Conservation (phyloP, 2,329 filamentous ascomycete genomes). For the Lachnellula arida region DNA sequence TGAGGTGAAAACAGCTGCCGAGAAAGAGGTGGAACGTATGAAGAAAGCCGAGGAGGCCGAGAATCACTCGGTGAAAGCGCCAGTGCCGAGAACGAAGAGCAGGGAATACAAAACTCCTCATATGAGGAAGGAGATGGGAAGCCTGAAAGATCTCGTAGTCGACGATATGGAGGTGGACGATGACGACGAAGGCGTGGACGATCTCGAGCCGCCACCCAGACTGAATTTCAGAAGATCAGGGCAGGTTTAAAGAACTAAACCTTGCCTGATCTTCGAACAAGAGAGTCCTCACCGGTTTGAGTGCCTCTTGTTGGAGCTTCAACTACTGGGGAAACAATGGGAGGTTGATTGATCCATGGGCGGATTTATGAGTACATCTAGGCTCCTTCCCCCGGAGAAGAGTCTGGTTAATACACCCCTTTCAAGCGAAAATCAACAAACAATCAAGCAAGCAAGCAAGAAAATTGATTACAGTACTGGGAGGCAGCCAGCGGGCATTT, state of each 20-base stretch:
- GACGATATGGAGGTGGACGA: conserved; percentile 26
- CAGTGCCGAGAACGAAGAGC: background rate
- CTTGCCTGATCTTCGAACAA: background rate
- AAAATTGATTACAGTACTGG: background rate
- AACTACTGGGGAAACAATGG: background rate
- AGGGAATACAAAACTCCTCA: conserved; percentile 10
- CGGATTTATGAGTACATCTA: background rate
- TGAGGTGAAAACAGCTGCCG: conserved; percentile 50
- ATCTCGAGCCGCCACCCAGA: conserved; percentile 19
- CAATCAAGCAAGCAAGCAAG: background rate
- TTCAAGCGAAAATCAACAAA: background rate
- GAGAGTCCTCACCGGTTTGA: background rate
- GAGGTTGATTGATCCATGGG: background rate
- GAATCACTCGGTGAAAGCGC: background rate
- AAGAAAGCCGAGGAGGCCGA: conserved; percentile 15
- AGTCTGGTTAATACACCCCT: background rate
- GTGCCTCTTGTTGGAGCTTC: no score
- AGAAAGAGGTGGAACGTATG: conserved; percentile 24
- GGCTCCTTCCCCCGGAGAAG: background rate
- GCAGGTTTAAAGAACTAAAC: conserved; percentile 10
- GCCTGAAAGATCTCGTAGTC: conserved; percentile 20
- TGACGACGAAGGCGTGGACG: conserved; percentile 22
- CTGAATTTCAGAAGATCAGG: conserved; percentile 27
- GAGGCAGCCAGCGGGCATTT: background rate
- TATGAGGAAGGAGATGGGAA: conserved; percentile 3